A percentile compares a stretch with the other conserved stretches of the same genome.
phyloP scores from a whole-genome alignment of 768 basidiomycete genomes.

The Collybia sp. region DNA sequence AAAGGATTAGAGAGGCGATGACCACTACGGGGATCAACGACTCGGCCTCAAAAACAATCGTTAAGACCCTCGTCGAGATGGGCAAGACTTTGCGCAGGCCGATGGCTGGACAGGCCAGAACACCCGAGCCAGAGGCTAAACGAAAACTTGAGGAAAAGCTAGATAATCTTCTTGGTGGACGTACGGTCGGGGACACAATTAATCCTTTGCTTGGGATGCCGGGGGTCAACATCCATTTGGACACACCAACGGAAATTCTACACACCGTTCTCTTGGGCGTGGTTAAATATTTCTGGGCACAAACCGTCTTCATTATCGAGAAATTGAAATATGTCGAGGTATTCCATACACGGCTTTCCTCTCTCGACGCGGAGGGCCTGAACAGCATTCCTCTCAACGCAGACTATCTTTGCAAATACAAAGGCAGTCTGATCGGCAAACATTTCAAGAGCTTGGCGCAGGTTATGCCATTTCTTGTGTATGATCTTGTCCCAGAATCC shows the following conservation, averaged over 20 bases:
- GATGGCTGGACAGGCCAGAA: not conserved
- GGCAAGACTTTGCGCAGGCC: not conserved
- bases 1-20: not conserved
- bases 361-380: not conserved
- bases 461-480: conserved; percentile 18
- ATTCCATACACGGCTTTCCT: not conserved
- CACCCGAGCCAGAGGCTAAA: not conserved
- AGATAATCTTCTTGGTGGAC: not conserved
- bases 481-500: conserved; percentile 14
- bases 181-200: not conserved
- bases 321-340: not conserved
- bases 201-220: conserved; percentile 5
- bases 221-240: conserved; percentile 1
- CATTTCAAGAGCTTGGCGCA: conserved; percentile 19
- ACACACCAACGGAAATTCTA: not conserved
- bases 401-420: not conserved
- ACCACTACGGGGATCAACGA: not conserved
- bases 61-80: not conserved
- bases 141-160: conserved; percentile 2
- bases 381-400: not conserved
- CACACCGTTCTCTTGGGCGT: not conserved
- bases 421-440: not conserved
- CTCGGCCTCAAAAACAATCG: not conserved
- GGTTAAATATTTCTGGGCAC: not conserved
- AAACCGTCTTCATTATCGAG: not conserved